A percentile compares a stretch with the other conserved stretches of the same genome.
Evolutionary conservation across 345 rosid genomes (phyloP).

Genomic region (Syzygium jambos): DNA sequence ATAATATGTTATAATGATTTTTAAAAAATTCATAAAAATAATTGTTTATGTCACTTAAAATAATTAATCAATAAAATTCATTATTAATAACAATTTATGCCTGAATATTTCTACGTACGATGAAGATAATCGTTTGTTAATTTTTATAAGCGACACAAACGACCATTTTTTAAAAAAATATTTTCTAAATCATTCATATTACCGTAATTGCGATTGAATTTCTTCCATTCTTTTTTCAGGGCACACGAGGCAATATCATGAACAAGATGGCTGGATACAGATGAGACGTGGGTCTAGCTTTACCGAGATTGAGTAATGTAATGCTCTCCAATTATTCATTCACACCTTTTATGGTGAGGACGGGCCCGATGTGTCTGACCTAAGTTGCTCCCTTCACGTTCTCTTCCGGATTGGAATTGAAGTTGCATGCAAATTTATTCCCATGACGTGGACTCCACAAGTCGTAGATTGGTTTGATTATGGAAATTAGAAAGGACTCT

Average conservation of each 20-base stretch:
- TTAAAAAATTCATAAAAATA: not conserved
- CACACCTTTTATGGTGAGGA: not conserved
- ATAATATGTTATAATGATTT: not conserved
- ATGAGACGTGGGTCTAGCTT: not conserved
- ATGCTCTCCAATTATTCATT: not conserved
- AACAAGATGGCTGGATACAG: not conserved
- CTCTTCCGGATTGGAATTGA: not conserved
- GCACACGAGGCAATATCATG: not conserved
- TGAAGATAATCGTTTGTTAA: not conserved
- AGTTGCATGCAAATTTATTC: not conserved
- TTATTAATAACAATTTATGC: too few species aligned
- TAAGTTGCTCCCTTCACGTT: not conserved
- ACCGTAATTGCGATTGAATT: not conserved
- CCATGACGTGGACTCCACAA: not conserved
- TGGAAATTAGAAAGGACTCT: not conserved
- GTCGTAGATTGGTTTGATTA: not conserved
- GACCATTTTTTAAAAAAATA: fast-evolving
- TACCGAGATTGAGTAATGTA: not conserved
- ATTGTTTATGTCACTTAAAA: not conserved
- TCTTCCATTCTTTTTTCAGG: too few species aligned
- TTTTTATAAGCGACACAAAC: not conserved
- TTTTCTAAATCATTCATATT: not conserved
- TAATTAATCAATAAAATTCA: not conserved
- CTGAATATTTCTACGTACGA: too few species aligned
- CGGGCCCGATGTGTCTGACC: not conserved